Conservation (phyloP, 192 early-diverging fungal genomes). For the Linnemannia zychae region DNA sequence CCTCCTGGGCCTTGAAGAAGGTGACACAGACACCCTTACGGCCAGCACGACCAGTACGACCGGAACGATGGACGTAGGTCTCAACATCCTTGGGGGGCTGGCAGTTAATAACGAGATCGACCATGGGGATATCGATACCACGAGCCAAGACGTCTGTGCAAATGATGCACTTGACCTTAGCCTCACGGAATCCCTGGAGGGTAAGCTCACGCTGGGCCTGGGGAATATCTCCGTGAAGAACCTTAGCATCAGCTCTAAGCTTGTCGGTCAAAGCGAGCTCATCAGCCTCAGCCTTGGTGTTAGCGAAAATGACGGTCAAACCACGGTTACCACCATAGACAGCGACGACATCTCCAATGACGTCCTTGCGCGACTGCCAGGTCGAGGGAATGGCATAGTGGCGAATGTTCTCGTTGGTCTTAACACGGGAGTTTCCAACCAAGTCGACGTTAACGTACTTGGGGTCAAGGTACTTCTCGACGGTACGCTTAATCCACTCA, state of each 20-base stretch:
- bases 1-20: constrained; percentile 91
- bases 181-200: constrained; percentile 89
- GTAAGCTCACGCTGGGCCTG: constrained; percentile 84
- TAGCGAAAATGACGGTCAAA: constrained; percentile 94
- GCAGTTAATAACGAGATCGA: constrained; percentile 97
- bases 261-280: constrained; percentile 85
- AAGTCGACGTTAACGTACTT: constrained; percentile 83
- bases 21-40: constrained; percentile 91
- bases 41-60: constrained; percentile 94
- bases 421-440: constrained; percentile 87
- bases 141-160: constrained; percentile 96
- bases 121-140: constrained; percentile 96
- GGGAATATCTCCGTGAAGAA: constrained; percentile 88
- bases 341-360: constrained; percentile 94
- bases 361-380: constrained; percentile 91
- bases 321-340: constrained; percentile 86
- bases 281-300: constrained; percentile 93
- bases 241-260: constrained; percentile 81
- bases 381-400: constrained; percentile 90
- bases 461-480: constrained; percentile 67
- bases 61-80: constrained; percentile 95
- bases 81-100: constrained; percentile 96
- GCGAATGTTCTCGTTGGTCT: constrained; percentile 89
- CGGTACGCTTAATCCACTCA: constrained; percentile 81
- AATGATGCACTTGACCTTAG: constrained; percentile 88